phyloP scores from a whole-genome alignment of 164 flowering plant species.

The Tetrastigma voinierianum region DNA sequence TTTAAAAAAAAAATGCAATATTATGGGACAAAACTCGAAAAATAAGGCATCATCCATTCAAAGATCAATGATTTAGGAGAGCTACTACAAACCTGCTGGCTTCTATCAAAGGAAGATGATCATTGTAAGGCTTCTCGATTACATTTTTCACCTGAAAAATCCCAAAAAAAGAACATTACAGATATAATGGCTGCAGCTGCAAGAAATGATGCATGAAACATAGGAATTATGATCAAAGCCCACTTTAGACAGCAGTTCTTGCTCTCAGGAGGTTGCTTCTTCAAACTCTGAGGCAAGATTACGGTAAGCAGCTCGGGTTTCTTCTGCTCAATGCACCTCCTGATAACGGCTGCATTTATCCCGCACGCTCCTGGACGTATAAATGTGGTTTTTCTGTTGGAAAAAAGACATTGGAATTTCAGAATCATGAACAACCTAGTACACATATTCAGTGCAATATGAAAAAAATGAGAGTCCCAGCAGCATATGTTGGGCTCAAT shows the following conservation, averaged over 20 bases:
- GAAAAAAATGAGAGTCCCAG: not conserved
- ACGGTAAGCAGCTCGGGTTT: slow-evolving; percentile 92
- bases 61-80: slow-evolving; percentile 5
- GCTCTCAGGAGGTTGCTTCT: slow-evolving; percentile 95
- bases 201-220: not conserved
- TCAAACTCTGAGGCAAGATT: slow-evolving; percentile 92
- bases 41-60: no score
- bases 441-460: no score
- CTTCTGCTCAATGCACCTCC: slow-evolving; percentile 97
- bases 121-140: slow-evolving; percentile 93
- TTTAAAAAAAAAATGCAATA: no score
- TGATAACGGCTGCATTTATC: slow-evolving; percentile 97
- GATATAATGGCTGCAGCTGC: not conserved
- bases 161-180: slow-evolving; percentile 6
- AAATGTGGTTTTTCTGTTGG: slow-evolving; percentile 93
- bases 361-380: slow-evolving; percentile 97
- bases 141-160: slow-evolving; percentile 82
- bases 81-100: slow-evolving; percentile 81
- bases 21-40: no score
- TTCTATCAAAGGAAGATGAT: slow-evolving; percentile 92
- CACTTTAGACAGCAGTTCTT: slow-evolving; percentile 88
- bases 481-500: not conserved
- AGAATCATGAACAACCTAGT: slow-evolving; percentile 7
- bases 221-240: slow-evolving; percentile 14
- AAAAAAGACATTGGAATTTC: not conserved